phyloP scores from a whole-genome alignment of 805 yeast genomes.

The Groenewaldozyma tartarivorans region DNA sequence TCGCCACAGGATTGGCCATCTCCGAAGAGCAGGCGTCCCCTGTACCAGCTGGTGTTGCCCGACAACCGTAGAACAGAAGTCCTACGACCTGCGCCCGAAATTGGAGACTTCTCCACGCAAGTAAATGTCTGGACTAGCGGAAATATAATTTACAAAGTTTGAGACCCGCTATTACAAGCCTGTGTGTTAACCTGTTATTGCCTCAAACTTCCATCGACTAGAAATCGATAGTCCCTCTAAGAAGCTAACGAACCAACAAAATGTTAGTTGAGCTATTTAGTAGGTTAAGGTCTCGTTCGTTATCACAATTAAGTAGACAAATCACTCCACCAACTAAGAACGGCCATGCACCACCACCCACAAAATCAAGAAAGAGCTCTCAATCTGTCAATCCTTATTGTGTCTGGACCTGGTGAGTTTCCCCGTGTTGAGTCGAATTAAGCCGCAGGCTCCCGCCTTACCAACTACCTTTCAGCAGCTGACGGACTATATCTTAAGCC shows the following conservation, averaged over 20 bases:
- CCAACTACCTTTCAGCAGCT: neutral
- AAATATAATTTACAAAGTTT: too few species aligned
- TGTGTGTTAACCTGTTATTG: conserved; percentile 39
- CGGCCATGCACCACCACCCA: conserved; percentile 19
- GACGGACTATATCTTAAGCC: neutral
- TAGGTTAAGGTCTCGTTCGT: conserved; percentile 40
- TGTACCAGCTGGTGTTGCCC: too few species aligned
- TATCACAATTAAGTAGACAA: conserved; percentile 42
- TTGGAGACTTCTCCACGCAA: too few species aligned
- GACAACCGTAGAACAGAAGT: too few species aligned
- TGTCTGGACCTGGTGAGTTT: conserved; percentile 7
- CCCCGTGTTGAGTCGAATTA: conserved; percentile 15
- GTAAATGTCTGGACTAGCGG: too few species aligned
- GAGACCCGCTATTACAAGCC: too few species aligned
- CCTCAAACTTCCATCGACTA: conserved; percentile 38
- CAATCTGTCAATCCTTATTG: conserved; percentile 14
- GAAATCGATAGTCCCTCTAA: conserved; percentile 36
- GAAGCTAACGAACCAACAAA: conserved; percentile 30
- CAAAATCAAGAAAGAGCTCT: conserved; percentile 17
- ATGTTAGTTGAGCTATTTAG: conserved; percentile 31
- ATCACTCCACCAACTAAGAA: conserved; percentile 28
- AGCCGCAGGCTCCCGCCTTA: conserved; percentile 15
- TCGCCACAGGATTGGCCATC: too few species aligned
- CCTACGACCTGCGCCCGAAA: too few species aligned
- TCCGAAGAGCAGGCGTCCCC: too few species aligned